Evolutionary conservation across 495 filamentous ascomycete species (phyloP), one percentile per base, ranked within the genome.

Genomic region (Talaromyces borbonicus): DNA sequence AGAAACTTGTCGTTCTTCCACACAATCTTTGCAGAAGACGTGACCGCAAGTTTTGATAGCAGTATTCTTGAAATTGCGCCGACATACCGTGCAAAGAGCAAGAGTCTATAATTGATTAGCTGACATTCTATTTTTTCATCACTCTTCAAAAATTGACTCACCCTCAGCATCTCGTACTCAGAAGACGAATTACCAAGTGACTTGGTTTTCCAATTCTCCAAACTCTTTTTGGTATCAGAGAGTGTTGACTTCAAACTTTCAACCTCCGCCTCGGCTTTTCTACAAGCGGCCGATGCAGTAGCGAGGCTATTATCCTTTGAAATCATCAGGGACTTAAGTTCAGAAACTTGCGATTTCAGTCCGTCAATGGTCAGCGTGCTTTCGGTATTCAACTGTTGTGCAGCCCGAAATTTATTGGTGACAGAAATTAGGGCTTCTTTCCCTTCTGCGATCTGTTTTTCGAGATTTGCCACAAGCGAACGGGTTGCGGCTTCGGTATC

Each of bases 1-100:
- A 48, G 90, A 92, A 7, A 75, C 71, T 42, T 94, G 78, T 41
- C 89, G 81, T 55, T 90, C 82, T 43, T 94, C 86, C 20, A 94
- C 82, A 57, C 92, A 98, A 20, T 79, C 75, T 53, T 76, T 79
- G 77, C 92, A 98, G 63, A 97, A 95, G 16, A 94, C 80, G 64
- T 98, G 92, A n/a, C 92, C 92, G 61, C 92, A 98, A 11, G 83
- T 87, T 58, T 88, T 89, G 53, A 98, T 74, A 14, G 81, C 82
- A 1, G 89, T 94, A 59, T 97, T 85, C 66, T 96, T 96, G 72
- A 95, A 92, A 45, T 90, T 85, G 43, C 72, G 78, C 50, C 83
- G 81, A 65, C 92, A 98, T 15, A 96, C 85, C 2, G 84, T 83
- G 67, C 92, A 98, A 30, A 90, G 77, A 14, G 87, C 87, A 62